Evolutionary conservation across 306 rosid genomes (phyloP), one percentile per base, ranked within the genome.

Genomic region (Arachis hypogaea): DNA sequence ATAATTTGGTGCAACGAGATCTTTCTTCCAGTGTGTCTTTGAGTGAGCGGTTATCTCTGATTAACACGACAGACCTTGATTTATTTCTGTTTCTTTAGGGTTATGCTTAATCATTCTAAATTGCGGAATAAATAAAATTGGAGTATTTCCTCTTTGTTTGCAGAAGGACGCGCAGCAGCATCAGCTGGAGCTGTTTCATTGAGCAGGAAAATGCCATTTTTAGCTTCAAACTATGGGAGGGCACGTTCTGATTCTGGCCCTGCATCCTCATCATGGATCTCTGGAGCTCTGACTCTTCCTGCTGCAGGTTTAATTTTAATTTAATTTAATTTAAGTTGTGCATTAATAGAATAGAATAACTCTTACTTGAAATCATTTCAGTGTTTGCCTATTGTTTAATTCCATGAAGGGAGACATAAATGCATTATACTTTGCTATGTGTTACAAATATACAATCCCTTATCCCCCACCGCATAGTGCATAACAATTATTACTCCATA

Each of bases 281-380:
- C 94, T 5, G 96, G 94, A 75, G 85, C 89, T 18, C 78, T 93
- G 7, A 91, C 93, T 68, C 76, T 93, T 69, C 92, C 96, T 64
- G 90, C 88, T 0, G 98, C 93, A 86, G 97, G 98, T 93, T 12
- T 33, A 2, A 33, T 2, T 33, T 33, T 33, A 33, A 33, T 33
- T 33, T 33, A 33, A 33, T 33, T 33, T 33, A 33, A 33, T 33
- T 33, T 33, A 1, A 45, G 1, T 78, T 5, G 56, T 8, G 28
- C 65, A 11, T 6, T 0, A 55, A 3, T 52, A 4, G 22, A 52
- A n/a, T 51, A 4, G 5, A 51, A n/a, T 52, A 9, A 38, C 42
- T 52, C 3, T 33, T 33, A 2, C 38, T 22, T 22, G 28, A 22
- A 22, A 22, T 22, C 59, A 14, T 33, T 36, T 58, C 16, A 46